These are phyloP conservation scores for Pyrrhoderma lamaoense DNA, from an alignment of 1,284 basidiomycete genomes.

Conservation along the genomic window DNA sequence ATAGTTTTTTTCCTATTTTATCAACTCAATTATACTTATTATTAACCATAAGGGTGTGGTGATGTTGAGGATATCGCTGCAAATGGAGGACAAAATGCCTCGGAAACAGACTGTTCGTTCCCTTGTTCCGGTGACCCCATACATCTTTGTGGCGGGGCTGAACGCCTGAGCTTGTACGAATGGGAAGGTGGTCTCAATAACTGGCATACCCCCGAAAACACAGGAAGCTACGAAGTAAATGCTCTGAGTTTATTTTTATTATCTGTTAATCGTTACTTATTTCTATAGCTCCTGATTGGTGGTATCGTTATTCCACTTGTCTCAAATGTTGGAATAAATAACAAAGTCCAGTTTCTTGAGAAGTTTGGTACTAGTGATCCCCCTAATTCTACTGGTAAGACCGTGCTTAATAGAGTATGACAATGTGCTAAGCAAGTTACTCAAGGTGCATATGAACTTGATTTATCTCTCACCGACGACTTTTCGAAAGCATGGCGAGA, in stretches of 20 bases:
- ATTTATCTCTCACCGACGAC: slow-evolving; percentile 47
- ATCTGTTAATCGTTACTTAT: neutral
- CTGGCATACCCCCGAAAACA: slow-evolving; percentile 58
- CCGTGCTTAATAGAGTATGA: neutral
- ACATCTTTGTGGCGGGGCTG: slow-evolving; percentile 54
- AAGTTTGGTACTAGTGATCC: slow-evolving; percentile 46
- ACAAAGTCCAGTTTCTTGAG: slow-evolving; percentile 71
- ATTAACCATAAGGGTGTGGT: slow-evolving; percentile 49
- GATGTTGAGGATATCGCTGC: slow-evolving; percentile 46
- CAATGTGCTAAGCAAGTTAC: neutral
- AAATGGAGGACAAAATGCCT: slow-evolving; percentile 35
- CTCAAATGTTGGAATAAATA: slow-evolving; percentile 67
- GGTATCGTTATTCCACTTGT: slow-evolving; percentile 66
- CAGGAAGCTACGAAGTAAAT: slow-evolving; percentile 49
- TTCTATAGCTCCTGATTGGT: slow-evolving; percentile 45
- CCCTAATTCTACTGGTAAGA: slow-evolving; percentile 46
- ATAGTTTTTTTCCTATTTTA: neutral
- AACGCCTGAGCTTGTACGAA: slow-evolving; percentile 41
- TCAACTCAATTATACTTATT: neutral
- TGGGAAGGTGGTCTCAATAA: slow-evolving; percentile 52
- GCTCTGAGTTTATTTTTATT: neutral
- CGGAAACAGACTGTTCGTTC: slow-evolving; percentile 46
- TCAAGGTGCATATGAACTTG: slow-evolving; percentile 64
- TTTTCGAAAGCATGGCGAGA: slow-evolving; percentile 56
- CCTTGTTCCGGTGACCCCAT: slow-evolving; percentile 61